Conservation (phyloP, 805 yeast species). For the Wickerhamiella dianesei region DNA sequence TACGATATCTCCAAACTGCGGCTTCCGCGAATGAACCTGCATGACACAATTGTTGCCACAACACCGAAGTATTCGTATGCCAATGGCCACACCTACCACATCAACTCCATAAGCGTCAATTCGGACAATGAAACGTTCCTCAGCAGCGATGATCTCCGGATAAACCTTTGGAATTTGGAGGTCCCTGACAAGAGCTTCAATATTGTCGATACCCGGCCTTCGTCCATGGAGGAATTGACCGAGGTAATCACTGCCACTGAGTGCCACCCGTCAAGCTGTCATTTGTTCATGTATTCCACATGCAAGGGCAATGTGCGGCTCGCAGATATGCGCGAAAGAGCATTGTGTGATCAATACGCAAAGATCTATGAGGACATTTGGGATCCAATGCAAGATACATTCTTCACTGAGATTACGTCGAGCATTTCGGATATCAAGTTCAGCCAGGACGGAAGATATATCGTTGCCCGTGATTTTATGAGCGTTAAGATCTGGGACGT, state of each 20-base stretch:
- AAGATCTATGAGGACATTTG: conserved; percentile 74
- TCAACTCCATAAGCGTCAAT: conserved; percentile 87
- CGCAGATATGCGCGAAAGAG: conserved; percentile 92
- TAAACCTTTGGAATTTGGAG: conserved; percentile 89
- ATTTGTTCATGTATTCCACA: conserved; percentile 86
- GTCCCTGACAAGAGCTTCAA: conserved; percentile 92
- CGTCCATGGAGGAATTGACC: conserved; percentile 96
- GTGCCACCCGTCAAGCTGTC: conserved; percentile 88
- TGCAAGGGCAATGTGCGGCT: conserved; percentile 91
- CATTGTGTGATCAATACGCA: conserved; percentile 83
- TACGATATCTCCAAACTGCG: conserved; percentile 35
- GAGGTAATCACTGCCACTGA: conserved; percentile 96
- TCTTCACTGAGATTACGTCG: conserved; percentile 93
- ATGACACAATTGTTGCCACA: conserved; percentile 90
- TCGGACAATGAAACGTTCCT: conserved; percentile 93
- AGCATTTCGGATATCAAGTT: conserved; percentile 89
- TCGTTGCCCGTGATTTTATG: conserved; percentile 94
- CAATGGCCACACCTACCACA: conserved; percentile 97
- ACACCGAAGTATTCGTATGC: conserved; percentile 83
- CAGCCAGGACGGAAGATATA: conserved; percentile 81
- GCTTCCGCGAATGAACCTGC: conserved; percentile 80
- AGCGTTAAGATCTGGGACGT: conserved; percentile 97
- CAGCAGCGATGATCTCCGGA: conserved; percentile 84
- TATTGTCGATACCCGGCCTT: conserved; percentile 95
- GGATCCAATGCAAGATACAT: conserved; percentile 86